Base-by-base conservation (phyloP, 306 rosid species). In the Dryas drummondii region DNA sequence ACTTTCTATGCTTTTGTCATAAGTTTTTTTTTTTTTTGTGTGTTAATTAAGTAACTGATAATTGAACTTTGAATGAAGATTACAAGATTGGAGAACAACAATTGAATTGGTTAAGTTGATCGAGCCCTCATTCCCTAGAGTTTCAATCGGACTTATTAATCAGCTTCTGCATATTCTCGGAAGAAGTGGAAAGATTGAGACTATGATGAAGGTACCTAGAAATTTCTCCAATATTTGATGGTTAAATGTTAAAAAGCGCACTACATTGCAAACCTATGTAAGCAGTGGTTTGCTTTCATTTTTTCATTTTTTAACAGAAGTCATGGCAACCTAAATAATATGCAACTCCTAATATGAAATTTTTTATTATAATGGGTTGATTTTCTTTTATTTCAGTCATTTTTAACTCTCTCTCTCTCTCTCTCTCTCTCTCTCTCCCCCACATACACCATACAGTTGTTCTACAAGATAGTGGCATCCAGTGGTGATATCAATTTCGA, bases 41-140 rank as follows among this genome's bases (percentile, higher is more conserved):
- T 32, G 45, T 60, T 60, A 32, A 4, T 9, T 59, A 52, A 45
- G 49, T 54, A 48, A 81, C 83, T 89, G 70, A 86, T 37, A 57
- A 71, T 71, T 66, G 66, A 72, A 60, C 71, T 80, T 80, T 84
- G 64, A 81, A 60, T 61, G 69, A 75, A 94, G 98, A 73, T 83
- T 87, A 72, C 96, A 91, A 68, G 97, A 94, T 81, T 94, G 98
- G 98, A 87, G 76, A 80, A 88, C 91, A 74, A 87, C 89, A 59
- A 72, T 69, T 62, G 93, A 87, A 73, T 75, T 94, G 75, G 83
- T 90, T 72, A 91, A 87, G 82, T 71, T 82, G 75, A 87, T 91
- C 78, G 97, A 94, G 84, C 91, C 94, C 68, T 90, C 90, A 32
- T 85, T 88, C 71, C 86, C 89, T 67, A 70, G 78, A 81, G 81